phyloP scores from a whole-genome alignment of 208 protist species.

The Acanthamoeba castellanii region DNA sequence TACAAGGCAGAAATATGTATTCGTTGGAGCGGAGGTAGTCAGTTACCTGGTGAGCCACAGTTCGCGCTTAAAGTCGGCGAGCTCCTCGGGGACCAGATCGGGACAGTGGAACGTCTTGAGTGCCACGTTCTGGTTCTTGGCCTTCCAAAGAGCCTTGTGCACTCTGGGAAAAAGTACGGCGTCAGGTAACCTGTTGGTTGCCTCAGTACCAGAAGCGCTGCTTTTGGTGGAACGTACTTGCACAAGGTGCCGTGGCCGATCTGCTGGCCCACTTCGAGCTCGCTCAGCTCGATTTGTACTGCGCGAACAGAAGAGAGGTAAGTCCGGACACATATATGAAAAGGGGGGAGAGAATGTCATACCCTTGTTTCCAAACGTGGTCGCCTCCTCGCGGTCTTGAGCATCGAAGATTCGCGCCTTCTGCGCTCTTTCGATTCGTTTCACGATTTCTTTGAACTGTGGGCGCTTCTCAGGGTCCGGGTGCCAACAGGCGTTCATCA shows the following conservation, averaged over 20 bases:
- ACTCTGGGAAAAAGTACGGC: background rate
- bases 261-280: conserved; percentile 48
- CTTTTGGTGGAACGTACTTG: background rate
- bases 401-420: background rate
- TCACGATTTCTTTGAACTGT: conserved; percentile 40
- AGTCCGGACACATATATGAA: background rate
- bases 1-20: background rate
- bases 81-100: conserved; percentile 47
- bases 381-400: background rate
- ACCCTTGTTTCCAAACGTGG: conserved; percentile 9
- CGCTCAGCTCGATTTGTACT: conserved; percentile 39
- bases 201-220: background rate
- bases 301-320: background rate
- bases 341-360: background rate
- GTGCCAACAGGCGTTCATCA: conserved; percentile 52
- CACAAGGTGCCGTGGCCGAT: conserved; percentile 43
- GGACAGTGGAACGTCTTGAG: conserved; percentile 66
- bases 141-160: conserved; percentile 47
- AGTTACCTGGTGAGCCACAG: conserved; percentile 66
- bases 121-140: conserved; percentile 18
- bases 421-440: conserved; percentile 25
- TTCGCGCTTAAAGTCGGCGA: conserved; percentile 58
- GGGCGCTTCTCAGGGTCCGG: conserved; percentile 11
- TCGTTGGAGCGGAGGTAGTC: background rate
- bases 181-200: no score